Evolutionary conservation across 139 green algal genomes (phyloP).

Genomic region (Coccomyxa sp.): DNA sequence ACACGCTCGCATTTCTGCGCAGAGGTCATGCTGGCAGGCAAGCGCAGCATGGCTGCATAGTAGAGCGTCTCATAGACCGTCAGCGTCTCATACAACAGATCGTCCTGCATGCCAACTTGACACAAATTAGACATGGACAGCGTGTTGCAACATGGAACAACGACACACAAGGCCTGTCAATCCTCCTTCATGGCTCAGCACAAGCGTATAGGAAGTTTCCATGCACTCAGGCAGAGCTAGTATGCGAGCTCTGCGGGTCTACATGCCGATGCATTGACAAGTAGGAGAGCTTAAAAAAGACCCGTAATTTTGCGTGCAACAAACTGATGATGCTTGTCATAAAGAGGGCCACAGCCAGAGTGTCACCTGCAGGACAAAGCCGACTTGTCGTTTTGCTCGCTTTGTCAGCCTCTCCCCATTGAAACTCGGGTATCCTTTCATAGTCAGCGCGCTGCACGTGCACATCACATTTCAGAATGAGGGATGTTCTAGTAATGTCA

Average conservation of each 20-base stretch:
- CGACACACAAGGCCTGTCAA: neutral
- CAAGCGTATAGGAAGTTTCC: neutral
- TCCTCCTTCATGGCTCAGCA: neutral
- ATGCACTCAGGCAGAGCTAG: neutral
- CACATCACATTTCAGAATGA: neutral
- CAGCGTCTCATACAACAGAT: conserved; percentile 76
- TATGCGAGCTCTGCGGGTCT: neutral
- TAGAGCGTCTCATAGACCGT: conserved; percentile 72
- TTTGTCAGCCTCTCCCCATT: conserved; percentile 69
- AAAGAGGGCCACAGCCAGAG: neutral
- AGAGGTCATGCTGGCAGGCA: conserved; percentile 61
- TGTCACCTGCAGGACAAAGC: conserved; percentile 58
- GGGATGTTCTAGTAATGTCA: neutral
- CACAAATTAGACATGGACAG: neutral
- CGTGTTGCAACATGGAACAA: neutral
- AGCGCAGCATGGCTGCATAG: conserved; percentile 78
- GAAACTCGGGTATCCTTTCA: conserved; percentile 55
- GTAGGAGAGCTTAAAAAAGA: neutral
- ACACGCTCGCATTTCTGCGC: conserved; percentile 62
- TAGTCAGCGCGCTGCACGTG: conserved; percentile 27
- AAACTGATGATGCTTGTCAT: too few relatives aligned
- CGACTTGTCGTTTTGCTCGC: conserved; percentile 52
- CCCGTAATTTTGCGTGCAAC: neutral
- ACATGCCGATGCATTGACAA: neutral
- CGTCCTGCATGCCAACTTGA: conserved; percentile 60